Evolutionary conservation across 164 flowering plant species (phyloP).

Genomic region (Piper betle): DNA sequence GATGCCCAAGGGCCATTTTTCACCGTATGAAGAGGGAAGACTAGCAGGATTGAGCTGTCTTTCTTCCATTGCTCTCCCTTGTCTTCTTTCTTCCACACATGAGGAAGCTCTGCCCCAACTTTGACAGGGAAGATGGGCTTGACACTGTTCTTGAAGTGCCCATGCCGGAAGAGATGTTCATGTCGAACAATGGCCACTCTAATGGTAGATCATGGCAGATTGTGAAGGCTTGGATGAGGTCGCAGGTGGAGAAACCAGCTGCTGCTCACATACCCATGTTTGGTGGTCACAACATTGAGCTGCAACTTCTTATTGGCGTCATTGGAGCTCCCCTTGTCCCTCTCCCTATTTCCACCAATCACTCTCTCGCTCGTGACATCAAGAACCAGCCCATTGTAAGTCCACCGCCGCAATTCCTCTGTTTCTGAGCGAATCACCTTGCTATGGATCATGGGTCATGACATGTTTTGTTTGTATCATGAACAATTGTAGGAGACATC

Average conservation of each 20-base stretch:
- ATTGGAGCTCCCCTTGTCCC: slow-evolving; percentile 81
- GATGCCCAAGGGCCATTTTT: slow-evolving; percentile 1
- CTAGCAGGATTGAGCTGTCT: neutral
- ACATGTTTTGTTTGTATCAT: neutral
- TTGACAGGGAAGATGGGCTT: slow-evolving; percentile 63
- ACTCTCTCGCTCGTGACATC: slow-evolving; percentile 21
- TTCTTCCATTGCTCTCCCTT: neutral
- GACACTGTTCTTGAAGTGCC: slow-evolving; percentile 95
- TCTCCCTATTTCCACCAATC: slow-evolving; percentile 34
- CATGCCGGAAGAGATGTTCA: slow-evolving; percentile 73
- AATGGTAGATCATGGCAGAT: slow-evolving; percentile 36
- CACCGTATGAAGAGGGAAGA: neutral
- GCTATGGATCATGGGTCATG: neutral
- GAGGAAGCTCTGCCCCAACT: slow-evolving; percentile 87
- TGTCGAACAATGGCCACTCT: slow-evolving; percentile 13
- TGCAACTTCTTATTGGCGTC: slow-evolving; percentile 75
- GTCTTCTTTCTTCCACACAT: slow-evolving; percentile 16
- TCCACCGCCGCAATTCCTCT: neutral
- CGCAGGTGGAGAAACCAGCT: slow-evolving; percentile 19
- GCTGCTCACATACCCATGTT: slow-evolving; percentile 12
- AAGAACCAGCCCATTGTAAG: slow-evolving; percentile 73
- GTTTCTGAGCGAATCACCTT: neutral
- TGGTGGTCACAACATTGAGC: slow-evolving; percentile 40
- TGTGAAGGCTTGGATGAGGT: slow-evolving; percentile 63
- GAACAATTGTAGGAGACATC: slow-evolving; percentile 49